Percentiles rank a stretch among this genome's conserved stretches.
Evolutionary conservation across 78 protist species (phyloP).

Genomic region (Mantamonas sphyraenae): DNA sequence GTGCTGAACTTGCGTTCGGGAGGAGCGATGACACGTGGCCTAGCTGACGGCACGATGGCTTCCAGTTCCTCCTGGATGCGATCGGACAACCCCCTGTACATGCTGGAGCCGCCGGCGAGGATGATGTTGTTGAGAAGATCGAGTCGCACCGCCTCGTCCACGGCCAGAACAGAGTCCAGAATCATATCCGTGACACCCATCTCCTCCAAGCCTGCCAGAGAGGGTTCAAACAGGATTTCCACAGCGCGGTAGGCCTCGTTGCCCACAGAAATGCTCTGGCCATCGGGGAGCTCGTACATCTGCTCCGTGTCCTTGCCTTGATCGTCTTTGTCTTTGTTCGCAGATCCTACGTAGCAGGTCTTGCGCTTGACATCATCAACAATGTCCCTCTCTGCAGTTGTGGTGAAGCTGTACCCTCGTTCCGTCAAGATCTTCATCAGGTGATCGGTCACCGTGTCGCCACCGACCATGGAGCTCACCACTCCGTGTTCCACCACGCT

Average conservation of each 20-base stretch:
- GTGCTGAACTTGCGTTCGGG: neutral
- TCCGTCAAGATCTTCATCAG: constrained; percentile 65
- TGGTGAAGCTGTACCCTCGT: constrained; percentile 63
- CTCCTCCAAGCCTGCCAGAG: neutral
- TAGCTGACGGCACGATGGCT: too few species aligned
- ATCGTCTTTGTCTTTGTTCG: too few species aligned
- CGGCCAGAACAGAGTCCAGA: too few species aligned
- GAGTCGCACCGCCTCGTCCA: too few species aligned
- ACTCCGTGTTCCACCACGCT: too few species aligned
- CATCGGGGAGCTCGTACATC: constrained; percentile 70
- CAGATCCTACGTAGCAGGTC: constrained; percentile 42
- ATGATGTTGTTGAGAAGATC: too few species aligned
- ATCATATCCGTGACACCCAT: too few species aligned
- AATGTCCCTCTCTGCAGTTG: constrained; percentile 79
- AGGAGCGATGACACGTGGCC: neutral
- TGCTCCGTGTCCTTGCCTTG: constrained; percentile 20
- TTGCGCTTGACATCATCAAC: constrained; percentile 87
- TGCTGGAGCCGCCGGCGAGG: too few species aligned
- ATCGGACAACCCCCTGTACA: too few species aligned
- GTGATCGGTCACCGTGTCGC: constrained; percentile 77
- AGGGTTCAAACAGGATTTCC: neutral
- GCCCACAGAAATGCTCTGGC: constrained; percentile 24
- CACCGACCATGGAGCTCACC: constrained; percentile 57
- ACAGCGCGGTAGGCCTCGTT: neutral
- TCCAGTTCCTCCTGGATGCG: too few species aligned